phyloP scores from a whole-genome alignment of 371 early-diverging fungal species.

The Apophysomyces sp. region DNA sequence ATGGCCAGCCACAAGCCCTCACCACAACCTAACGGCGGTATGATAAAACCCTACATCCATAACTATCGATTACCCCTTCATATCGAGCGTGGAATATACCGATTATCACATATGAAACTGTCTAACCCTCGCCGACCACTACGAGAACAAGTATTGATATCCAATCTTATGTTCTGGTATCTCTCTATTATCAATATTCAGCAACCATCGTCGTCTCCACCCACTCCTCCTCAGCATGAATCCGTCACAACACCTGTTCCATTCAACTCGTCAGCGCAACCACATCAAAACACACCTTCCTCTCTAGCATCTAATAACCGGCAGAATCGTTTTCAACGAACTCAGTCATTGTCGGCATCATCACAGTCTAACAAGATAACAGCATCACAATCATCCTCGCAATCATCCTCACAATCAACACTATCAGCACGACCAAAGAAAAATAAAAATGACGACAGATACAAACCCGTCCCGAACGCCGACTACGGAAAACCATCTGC shows the following conservation, averaged over 20 bases:
- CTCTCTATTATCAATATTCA: constrained; percentile 59
- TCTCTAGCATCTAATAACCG: neutral
- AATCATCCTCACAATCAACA: constrained; percentile 3
- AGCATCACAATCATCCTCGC: neutral
- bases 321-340: neutral
- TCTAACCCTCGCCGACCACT: constrained; percentile 81
- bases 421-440: neutral
- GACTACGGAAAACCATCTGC: neutral
- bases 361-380: neutral
- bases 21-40: neutral
- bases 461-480: neutral
- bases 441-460: neutral
- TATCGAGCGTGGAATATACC: constrained; percentile 54
- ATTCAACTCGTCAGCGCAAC: constrained; percentile 4
- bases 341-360: neutral
- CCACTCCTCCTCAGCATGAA: constrained; percentile 43
- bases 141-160: constrained; percentile 79
- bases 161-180: constrained; percentile 90
- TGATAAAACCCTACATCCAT: constrained; percentile 25
- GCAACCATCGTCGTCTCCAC: constrained; percentile 84
- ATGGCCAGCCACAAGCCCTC: neutral
- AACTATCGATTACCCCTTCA: constrained; percentile 61
- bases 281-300: neutral
- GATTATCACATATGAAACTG: constrained; percentile 45
- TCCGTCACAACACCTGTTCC: constrained; percentile 4